phyloP scores from a whole-genome alignment of 805 yeast genomes.

The Candida anglica region DNA sequence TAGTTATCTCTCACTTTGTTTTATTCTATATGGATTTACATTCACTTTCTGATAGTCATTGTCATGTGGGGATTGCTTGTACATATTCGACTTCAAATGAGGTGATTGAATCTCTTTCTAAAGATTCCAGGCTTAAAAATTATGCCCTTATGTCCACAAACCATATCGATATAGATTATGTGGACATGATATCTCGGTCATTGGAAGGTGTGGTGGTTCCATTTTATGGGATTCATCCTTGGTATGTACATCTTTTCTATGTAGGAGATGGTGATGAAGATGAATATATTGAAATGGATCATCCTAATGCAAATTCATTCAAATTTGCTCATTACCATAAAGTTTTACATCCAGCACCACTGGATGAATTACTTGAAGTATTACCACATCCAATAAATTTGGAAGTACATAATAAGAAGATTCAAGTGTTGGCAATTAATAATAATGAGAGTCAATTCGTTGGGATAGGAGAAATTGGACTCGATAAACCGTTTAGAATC shows the following conservation, averaged over 20 bases:
- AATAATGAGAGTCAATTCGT: too few relatives aligned
- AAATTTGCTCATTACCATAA: slow-evolving; percentile 54
- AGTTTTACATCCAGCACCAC: slow-evolving; percentile 44
- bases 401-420: slow-evolving; percentile 22
- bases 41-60: slow-evolving; percentile 24
- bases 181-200: slow-evolving; percentile 13
- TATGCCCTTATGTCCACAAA: slow-evolving; percentile 34
- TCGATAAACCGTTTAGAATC: slow-evolving; percentile 72
- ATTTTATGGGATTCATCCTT: slow-evolving; percentile 83
- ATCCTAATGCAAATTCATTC: slow-evolving; percentile 9
- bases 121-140: neutral
- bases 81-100: slow-evolving; percentile 9
- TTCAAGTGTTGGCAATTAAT: slow-evolving; percentile 25
- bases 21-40: neutral
- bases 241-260: slow-evolving; percentile 73
- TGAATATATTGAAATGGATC: neutral
- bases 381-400: slow-evolving; percentile 64
- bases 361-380: slow-evolving; percentile 31
- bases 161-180: slow-evolving; percentile 25
- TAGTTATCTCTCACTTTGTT: too few relatives aligned
- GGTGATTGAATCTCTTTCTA: slow-evolving; percentile 14
- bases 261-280: slow-evolving; percentile 11
- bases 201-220: slow-evolving; percentile 27
- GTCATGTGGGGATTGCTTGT: slow-evolving; percentile 25
- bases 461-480: slow-evolving; percentile 86